Evolutionary conservation across 2,329 filamentous ascomycete genomes (phyloP), one percentile per base, ranked within the genome.

Genomic region (Fusarium ramigenum): DNA sequence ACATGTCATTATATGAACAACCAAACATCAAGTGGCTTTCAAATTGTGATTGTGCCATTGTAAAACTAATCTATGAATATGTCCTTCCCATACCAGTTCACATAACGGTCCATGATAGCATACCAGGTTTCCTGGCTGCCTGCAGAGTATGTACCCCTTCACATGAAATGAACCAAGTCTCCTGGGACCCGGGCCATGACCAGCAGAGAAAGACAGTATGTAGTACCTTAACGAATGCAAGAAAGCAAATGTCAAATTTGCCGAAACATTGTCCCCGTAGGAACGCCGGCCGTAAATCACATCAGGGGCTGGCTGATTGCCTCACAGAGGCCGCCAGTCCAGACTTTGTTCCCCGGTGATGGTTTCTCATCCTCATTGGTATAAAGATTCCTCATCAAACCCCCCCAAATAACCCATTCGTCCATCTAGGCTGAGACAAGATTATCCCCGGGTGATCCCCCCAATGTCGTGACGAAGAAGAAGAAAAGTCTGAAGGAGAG

Each of bases 401-500:
- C 71, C 77, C 76, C 68, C 69, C 52, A 72, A 69, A 73, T 67
- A 76, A 73, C 72, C 68, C 74, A 66, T 71, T 68, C 69, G 70
- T 75, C 72, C 75, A 72, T 78, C 75, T 77, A 76, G 72, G 73
- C 70, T 77, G 69, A 73, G 75, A 78, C 74, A 78, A 76, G 73
- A 70, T 70, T 69, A 77, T 76, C 68, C 74, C 72, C 69, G 68
- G 76, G 76, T 59, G 62, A 56, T 66, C 69, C 69, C 74, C 74
- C 71, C 56, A 74, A 79, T 75, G 75, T 80, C 78, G 70, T 80
- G 73, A 79, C 70, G 66, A 77, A 73, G 72, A 73, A 72, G 69
- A 73, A 73, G 75, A 72, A 78, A 80, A 71, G 74, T 77, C 65
- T 82, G 60, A 83, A 82, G 67, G 82, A 83, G 70, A 81, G 82